Evolutionary conservation across 176 grass and related monocot species (phyloP), one percentile per base, ranked within the genome.

Genomic region (Triticum monococcum): DNA sequence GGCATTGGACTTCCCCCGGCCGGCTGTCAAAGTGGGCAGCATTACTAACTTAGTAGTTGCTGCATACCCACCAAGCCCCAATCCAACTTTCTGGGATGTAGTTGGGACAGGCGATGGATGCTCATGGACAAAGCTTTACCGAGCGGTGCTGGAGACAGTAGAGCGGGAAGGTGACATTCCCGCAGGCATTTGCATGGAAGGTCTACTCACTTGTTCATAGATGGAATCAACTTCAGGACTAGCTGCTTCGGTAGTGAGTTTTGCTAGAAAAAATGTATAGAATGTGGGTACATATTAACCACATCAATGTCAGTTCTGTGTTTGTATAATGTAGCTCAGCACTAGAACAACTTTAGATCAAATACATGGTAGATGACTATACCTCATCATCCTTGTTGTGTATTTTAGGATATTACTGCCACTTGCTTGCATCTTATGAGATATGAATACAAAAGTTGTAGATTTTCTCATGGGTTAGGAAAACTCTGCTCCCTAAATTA

Each of bases 41-140:
- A 67, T 93, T 87, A 83, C 84, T 87, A 89, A 99, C 87, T 84
- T 99, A 68, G 97, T 92, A 72, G 86, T 72, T 3, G 88, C 94
- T 28, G 31, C 92, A 68, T 95, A 86, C 68, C 93, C 93, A 0
- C 93, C 87, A 0, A 94, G 93, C 81, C 94, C 94, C 32, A 91
- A 86, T 62, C 81, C 94, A 54, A 92, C 92, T 76, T 96, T 96
- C 64, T 89, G 90, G 86, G 82, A 78, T 63, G 22, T 85, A 14
- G 85, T 80, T 83, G 80, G 83, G 76, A 75, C 84, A 45, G 83
- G 82, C 23, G 79, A 93, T 45, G 77, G 78, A 28, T 96, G 90
- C 86, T 91, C 97, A 35, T 99, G 97, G 97, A 31, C 85, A 7
- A 91, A 99, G 82, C 94, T 99, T 82, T 99, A 99, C 71, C 85